Conservation (phyloP, 306 rosid species). For the Herpetospermum pedunculosum region DNA sequence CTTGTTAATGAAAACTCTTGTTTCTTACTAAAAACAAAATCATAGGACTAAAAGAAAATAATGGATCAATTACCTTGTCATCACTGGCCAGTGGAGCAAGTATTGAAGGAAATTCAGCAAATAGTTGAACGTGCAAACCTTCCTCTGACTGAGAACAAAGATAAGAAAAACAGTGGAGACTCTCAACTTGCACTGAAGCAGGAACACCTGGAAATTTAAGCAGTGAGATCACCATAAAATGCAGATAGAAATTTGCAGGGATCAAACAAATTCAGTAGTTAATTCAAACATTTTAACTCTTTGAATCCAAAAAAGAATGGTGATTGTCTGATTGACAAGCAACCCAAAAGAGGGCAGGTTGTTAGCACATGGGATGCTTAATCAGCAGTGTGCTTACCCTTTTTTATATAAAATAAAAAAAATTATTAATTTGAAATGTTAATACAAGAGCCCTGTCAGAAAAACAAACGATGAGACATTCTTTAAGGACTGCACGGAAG, state of each 20-base stretch:
- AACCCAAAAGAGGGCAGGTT: background rate
- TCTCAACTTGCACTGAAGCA: conserved; percentile 66
- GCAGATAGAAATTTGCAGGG: conserved; percentile 1
- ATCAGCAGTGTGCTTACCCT: background rate
- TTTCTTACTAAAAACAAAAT: background rate
- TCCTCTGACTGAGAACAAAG: conserved; percentile 53
- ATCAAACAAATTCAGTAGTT: background rate
- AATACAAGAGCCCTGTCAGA: background rate
- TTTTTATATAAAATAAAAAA: background rate
- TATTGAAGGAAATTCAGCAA: conserved; percentile 66
- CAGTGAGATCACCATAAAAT: background rate
- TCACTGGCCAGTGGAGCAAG: conserved; percentile 67
- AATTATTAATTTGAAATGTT: background rate
- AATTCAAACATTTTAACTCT: background rate
- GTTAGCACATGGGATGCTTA: background rate
- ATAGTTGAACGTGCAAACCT: conserved; percentile 41
- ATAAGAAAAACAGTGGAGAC: conserved; percentile 59
- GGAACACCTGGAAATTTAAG: conserved; percentile 52
- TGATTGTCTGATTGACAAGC: too few species aligned
- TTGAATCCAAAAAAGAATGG: background rate
- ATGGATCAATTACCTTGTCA: conserved; percentile 35
- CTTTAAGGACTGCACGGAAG: background rate
- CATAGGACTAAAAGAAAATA: background rate
- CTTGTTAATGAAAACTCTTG: background rate
- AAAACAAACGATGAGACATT: background rate